A percentile compares a stretch with the other conserved stretches of the same genome.
These are phyloP conservation scores for Fusarium papillatum DNA, from an alignment of 2,329 filamentous ascomycete genomes.

Conservation along the genomic window DNA sequence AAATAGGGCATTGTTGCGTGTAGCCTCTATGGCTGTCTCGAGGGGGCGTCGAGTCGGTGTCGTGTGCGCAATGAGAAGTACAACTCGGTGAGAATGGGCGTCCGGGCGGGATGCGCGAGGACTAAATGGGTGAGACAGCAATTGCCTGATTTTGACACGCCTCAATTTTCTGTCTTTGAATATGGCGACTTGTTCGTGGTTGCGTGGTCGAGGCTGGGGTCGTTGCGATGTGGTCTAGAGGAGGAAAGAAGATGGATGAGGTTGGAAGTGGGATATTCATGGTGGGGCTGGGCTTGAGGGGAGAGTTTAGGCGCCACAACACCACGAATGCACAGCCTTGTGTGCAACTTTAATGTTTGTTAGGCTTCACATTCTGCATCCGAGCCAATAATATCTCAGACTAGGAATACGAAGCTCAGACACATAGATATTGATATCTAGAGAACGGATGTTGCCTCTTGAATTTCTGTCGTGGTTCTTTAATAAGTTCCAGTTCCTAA, in stretches of 20 bases:
- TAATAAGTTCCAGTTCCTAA: neutral
- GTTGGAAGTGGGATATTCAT: conserved; percentile 37
- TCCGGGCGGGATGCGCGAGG: neutral
- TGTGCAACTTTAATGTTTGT: neutral
- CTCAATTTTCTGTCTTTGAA: neutral
- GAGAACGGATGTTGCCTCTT: neutral
- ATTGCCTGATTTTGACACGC: neutral
- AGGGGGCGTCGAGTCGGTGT: neutral
- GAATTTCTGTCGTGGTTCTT: neutral
- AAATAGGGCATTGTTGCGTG: conserved; percentile 80
- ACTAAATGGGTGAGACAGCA: neutral
- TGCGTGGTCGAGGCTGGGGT: neutral
- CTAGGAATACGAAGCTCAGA: neutral
- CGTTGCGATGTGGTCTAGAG: conserved; percentile 20
- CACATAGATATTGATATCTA: neutral
- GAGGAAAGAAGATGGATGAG: conserved; percentile 29
- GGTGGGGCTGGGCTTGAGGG: conserved; percentile 28
- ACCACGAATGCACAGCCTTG: neutral
- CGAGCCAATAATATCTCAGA: neutral
- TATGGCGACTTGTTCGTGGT: neutral
- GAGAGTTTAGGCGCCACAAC: conserved; percentile 29
- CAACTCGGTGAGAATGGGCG: neutral
- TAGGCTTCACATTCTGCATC: neutral
- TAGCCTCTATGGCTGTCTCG: neutral
- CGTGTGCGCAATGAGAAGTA: conserved; percentile 11